A percentile compares a stretch with the other conserved stretches of the same genome.
These are phyloP conservation scores for Hawksworthiomyces lignivorus DNA, from an alignment of 2,329 filamentous ascomycete genomes.

Conservation along the genomic window DNA sequence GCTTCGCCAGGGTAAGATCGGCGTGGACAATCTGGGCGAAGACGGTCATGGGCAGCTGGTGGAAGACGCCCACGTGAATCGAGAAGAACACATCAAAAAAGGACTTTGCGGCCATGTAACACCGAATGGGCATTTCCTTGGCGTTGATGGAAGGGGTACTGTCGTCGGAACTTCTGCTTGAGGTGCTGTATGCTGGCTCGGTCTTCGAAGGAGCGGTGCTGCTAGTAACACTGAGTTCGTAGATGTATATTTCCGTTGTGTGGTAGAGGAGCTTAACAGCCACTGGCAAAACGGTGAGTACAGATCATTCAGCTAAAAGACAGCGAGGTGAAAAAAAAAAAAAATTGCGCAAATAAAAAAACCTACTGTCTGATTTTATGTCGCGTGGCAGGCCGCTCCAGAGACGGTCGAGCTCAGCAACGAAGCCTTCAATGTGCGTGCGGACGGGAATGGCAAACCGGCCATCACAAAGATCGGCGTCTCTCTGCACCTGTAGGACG, in stretches of 20 bases:
- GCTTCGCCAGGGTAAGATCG: slow-evolving; percentile 15
- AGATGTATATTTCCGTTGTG: slow-evolving; percentile 15
- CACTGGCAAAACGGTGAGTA: slow-evolving; percentile 2
- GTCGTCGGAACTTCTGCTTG: slow-evolving; percentile 8
- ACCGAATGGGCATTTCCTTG: slow-evolving; percentile 11
- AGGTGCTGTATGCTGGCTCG: slow-evolving; percentile 1
- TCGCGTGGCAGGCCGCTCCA: slow-evolving; percentile 8
- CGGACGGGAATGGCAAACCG: slow-evolving; percentile 7
- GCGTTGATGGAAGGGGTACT: neutral
- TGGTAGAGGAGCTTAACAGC: slow-evolving; percentile 14
- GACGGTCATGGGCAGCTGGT: slow-evolving; percentile 11
- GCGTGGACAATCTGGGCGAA: slow-evolving; percentile 15
- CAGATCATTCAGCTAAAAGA: neutral
- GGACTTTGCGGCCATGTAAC: slow-evolving; percentile 9
- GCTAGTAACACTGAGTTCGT: slow-evolving; percentile 14
- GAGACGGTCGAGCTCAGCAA: slow-evolving; percentile 10
- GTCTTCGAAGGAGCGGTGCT: slow-evolving; percentile 4
- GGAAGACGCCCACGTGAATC: slow-evolving; percentile 11
- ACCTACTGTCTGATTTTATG: slow-evolving; percentile 7
- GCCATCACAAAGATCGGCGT: slow-evolving; percentile 11
- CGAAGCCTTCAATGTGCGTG: slow-evolving; percentile 10
- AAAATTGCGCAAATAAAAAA: neutral
- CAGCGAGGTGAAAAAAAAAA: neutral
- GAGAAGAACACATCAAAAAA: slow-evolving; percentile 16
- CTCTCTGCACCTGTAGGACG: slow-evolving; percentile 12